Conservation (phyloP, 1,284 basidiomycete species). For the Mrakiaceae sp. region DNA sequence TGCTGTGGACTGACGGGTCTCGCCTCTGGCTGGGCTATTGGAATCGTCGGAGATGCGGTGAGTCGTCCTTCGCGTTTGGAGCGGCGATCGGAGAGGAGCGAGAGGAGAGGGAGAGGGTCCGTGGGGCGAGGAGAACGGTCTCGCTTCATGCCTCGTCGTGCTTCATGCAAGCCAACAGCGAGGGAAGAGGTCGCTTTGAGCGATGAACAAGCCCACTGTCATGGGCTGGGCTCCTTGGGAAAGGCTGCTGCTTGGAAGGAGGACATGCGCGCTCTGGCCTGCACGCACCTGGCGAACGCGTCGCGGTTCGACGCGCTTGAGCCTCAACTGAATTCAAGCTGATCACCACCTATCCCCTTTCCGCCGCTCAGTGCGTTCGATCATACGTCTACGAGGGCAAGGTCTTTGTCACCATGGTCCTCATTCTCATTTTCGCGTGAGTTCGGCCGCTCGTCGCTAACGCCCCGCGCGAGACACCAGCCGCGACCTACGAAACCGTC, state of each 20-base stretch:
- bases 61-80: constrained; percentile 24
- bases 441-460: constrained; percentile 14
- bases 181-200: too few species aligned
- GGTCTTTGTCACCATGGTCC: constrained; percentile 66
- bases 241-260: neutral
- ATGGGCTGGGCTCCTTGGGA: too few species aligned
- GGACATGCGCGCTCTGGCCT: neutral
- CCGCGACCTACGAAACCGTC: neutral
- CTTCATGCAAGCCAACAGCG: too few species aligned
- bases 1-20: constrained; percentile 85
- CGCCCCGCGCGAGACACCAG: neutral
- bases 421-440: constrained; percentile 41
- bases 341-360: neutral
- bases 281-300: neutral
- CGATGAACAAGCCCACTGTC: too few species aligned
- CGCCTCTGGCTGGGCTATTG: constrained; percentile 97
- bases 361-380: constrained; percentile 36
- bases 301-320: neutral
- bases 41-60: constrained; percentile 87
- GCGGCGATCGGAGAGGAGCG: too few species aligned
- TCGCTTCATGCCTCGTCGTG: too few species aligned
- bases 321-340: neutral
- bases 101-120: too few species aligned
- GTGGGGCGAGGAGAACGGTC: too few species aligned
- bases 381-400: constrained; percentile 45